These are phyloP conservation scores for Aspergillus caelatus DNA, from an alignment of 2,329 filamentous ascomycete species.

Conservation along the genomic window DNA sequence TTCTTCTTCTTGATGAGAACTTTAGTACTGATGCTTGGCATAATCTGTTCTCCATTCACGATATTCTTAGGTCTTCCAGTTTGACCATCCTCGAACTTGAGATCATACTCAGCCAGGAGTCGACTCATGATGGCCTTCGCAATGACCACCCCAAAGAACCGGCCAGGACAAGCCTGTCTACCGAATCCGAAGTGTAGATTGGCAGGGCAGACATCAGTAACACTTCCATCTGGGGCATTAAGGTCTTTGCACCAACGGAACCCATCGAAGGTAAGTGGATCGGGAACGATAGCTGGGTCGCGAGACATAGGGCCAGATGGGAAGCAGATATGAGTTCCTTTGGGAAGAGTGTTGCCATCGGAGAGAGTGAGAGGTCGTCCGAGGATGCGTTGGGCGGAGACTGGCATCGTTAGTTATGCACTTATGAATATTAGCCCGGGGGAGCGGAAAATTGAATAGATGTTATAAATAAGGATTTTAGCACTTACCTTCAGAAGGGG, in stretches of 20 bases:
- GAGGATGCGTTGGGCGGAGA: constrained; percentile 33
- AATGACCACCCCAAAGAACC: constrained; percentile 26
- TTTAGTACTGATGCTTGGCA: constrained; percentile 25
- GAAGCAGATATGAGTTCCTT: constrained; percentile 32
- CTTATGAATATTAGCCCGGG: not conserved
- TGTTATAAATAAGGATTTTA: not conserved
- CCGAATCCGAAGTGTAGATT: constrained; percentile 35
- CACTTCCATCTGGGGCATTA: constrained; percentile 16
- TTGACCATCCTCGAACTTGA: constrained; percentile 26
- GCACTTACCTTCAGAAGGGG: constrained; percentile 30
- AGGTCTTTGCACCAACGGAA: constrained; percentile 32
- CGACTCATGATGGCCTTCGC: constrained; percentile 32
- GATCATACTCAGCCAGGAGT: constrained; percentile 33
- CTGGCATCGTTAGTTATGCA: constrained; percentile 15
- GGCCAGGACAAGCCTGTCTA: constrained; percentile 28
- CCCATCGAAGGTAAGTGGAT: constrained; percentile 28
- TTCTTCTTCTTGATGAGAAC: constrained; percentile 28
- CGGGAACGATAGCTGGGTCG: constrained; percentile 25
- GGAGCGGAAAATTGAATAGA: no score
- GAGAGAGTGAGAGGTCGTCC: constrained; percentile 27
- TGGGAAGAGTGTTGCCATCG: constrained; percentile 27
- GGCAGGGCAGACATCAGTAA: constrained; percentile 22
- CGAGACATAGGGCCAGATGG: constrained; percentile 32
- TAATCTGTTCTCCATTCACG: constrained; percentile 32
- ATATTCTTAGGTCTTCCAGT: constrained; percentile 26